Conservation (phyloP, 2,329 filamentous ascomycete genomes). For the Dothistroma septosporum region DNA sequence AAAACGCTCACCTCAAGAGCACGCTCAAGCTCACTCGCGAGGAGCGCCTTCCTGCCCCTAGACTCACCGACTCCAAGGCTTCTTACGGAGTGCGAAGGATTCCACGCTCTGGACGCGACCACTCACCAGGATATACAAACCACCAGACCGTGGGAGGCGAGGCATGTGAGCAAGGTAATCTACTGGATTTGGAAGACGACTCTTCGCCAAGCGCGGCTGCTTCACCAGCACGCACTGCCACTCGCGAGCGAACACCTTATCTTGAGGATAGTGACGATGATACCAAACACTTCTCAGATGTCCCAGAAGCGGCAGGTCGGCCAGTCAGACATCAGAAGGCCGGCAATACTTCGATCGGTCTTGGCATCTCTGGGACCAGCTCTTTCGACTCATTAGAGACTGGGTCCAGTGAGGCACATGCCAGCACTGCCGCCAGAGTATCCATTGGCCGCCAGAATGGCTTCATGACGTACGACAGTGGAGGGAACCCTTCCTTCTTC, state of each 20-base stretch:
- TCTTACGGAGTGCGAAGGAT: background rate
- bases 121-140: background rate
- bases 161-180: background rate
- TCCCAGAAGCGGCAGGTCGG: background rate
- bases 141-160: background rate
- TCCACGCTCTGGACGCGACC: background rate
- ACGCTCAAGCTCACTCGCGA: background rate
- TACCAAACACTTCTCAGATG: background rate
- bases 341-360: conserved; percentile 1
- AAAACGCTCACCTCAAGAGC: conserved; percentile 9
- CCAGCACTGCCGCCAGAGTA: background rate
- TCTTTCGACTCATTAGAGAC: background rate
- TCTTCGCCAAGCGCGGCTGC: background rate
- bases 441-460: background rate
- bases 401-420: background rate
- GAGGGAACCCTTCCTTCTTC: conserved; percentile 6
- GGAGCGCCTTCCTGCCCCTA: background rate
- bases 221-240: background rate
- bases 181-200: background rate
- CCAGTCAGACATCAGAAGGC: background rate
- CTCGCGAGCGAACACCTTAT: background rate
- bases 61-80: background rate
- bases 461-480: background rate
- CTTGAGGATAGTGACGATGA: background rate
- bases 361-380: background rate